Conservation (phyloP, 441 rosid species). For the Mallotus japonicus region DNA sequence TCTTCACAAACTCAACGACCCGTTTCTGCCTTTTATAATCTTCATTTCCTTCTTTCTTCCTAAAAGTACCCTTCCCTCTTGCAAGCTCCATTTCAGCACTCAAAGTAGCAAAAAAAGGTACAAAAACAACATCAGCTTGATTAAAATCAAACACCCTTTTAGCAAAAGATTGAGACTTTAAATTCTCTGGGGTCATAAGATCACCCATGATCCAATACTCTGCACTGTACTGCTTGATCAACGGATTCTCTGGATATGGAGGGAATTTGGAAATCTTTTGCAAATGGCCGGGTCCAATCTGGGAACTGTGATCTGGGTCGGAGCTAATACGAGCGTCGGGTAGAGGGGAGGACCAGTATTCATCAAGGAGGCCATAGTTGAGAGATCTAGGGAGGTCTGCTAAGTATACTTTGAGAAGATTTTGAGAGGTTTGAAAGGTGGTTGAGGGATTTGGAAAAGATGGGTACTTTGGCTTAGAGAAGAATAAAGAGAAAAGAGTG, state of each 20-base stretch:
- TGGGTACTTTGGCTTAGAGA: conserved; percentile 15
- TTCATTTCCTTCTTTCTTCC: conserved; percentile 65
- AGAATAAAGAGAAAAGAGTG: conserved; percentile 33
- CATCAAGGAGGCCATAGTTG: conserved; percentile 65
- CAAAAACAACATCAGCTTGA: conserved; percentile 78
- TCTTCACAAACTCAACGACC: conserved; percentile 54
- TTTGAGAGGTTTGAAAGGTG: conserved; percentile 10
- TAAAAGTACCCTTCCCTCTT: conserved; percentile 57
- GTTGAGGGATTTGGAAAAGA: conserved; percentile 23
- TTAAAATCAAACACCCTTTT: conserved; percentile 46
- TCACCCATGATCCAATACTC: conserved; percentile 92
- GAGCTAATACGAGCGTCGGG: conserved; percentile 61
- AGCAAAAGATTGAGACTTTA: conserved; percentile 52
- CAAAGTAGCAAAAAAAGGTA: conserved; percentile 77
- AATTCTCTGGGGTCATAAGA: conserved; percentile 51
- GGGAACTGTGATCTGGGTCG: conserved; percentile 60
- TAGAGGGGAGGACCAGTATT: conserved; percentile 51
- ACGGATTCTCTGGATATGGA: conserved; percentile 69
- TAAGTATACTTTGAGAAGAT: conserved; percentile 55
- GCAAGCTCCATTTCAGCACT: conserved; percentile 90
- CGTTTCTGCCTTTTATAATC: conserved; percentile 73
- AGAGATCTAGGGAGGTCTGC: conserved; percentile 75
- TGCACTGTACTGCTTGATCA: conserved; percentile 89
- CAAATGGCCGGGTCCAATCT: conserved; percentile 13
- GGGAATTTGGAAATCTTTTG: conserved; percentile 35